phyloP scores from a whole-genome alignment of 306 rosid genomes.

The Gleditsia sinensis region DNA sequence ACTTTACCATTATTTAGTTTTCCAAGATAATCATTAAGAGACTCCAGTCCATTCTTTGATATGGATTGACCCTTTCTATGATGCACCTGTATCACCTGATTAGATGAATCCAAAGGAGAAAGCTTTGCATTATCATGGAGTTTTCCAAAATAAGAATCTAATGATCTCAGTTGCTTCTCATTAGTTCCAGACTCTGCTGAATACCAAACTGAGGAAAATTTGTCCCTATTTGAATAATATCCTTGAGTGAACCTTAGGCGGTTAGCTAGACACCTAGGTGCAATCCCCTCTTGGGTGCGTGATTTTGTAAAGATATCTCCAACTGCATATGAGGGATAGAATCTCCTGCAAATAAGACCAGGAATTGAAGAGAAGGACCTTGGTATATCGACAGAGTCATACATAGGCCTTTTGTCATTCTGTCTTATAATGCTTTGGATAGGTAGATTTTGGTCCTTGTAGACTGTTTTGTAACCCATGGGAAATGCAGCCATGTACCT shows the following conservation, averaged over 20 bases:
- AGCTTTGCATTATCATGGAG: conserved; percentile 41
- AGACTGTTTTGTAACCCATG: conserved; percentile 44
- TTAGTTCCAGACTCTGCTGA: conserved; percentile 41
- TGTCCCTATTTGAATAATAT: conserved; percentile 29
- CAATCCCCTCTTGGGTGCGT: conserved; percentile 16
- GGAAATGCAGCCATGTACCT: conserved; percentile 69
- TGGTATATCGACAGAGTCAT: conserved; percentile 10
- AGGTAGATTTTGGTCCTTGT: conserved; percentile 40
- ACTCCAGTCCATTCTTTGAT: conserved; percentile 53
- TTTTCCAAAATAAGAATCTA: conserved; percentile 70
- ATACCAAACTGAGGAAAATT: conserved; percentile 28
- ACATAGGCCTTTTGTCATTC: conserved; percentile 30
- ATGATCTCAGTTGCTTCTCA: conserved; percentile 60
- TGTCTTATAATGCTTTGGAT: conserved; percentile 22
- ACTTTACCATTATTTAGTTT: conserved; percentile 58
- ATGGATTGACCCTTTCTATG: conserved; percentile 32
- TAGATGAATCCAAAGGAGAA: conserved; percentile 34
- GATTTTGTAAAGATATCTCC: conserved; percentile 14
- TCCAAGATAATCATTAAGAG: conserved; percentile 69
- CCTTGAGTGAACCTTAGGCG: conserved; percentile 35
- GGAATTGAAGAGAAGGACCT: conserved; percentile 24
- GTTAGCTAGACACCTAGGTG: not conserved
- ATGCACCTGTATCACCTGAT: conserved; percentile 34
- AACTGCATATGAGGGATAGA: not conserved
- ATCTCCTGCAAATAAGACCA: conserved; percentile 21